phyloP scores from a whole-genome alignment of 805 yeast genomes.

The Yarrowia divulgata region DNA sequence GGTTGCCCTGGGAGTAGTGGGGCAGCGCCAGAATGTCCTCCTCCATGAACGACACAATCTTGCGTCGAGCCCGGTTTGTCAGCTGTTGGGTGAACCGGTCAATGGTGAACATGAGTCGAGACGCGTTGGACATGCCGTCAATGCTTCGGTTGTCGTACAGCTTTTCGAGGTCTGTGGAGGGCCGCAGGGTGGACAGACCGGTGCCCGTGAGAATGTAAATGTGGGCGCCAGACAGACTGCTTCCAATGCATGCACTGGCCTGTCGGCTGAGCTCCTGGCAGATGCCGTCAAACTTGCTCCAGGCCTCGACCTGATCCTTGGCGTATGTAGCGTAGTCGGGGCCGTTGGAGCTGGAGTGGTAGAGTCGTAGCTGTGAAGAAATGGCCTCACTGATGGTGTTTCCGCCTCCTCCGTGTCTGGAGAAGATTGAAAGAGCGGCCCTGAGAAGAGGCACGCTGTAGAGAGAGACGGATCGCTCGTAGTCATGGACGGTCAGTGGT shows the following conservation, averaged over 20 bases:
- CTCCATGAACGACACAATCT: slow-evolving; percentile 22
- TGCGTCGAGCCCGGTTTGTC: slow-evolving; percentile 5
- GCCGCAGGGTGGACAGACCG: neutral
- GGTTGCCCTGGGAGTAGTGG: slow-evolving; percentile 20
- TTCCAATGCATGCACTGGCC: slow-evolving; percentile 20
- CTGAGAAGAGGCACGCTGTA: slow-evolving; percentile 26
- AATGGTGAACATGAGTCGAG: slow-evolving; percentile 19
- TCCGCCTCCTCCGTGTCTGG: neutral
- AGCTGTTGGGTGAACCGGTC: slow-evolving; percentile 12
- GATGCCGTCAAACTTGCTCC: slow-evolving; percentile 27
- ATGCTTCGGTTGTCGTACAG: slow-evolving; percentile 20
- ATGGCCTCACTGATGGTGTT: slow-evolving; percentile 17
- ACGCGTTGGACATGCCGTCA: neutral
- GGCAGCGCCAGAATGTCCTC: slow-evolving; percentile 27
- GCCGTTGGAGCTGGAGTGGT: neutral
- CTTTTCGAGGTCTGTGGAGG: slow-evolving; percentile 14
- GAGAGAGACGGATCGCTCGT: slow-evolving; percentile 18
- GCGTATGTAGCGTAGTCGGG: slow-evolving; percentile 6
- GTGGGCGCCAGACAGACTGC: slow-evolving; percentile 13
- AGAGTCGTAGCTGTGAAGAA: slow-evolving; percentile 24
- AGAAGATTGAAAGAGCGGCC: slow-evolving; percentile 29
- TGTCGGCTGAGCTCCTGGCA: slow-evolving; percentile 34
- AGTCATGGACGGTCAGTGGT: slow-evolving; percentile 28
- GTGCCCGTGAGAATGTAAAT: slow-evolving; percentile 13
- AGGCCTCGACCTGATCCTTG: slow-evolving; percentile 18